Evolutionary conservation across 257 asterid genomes (phyloP).

Genomic region (Linaria vulgaris): DNA sequence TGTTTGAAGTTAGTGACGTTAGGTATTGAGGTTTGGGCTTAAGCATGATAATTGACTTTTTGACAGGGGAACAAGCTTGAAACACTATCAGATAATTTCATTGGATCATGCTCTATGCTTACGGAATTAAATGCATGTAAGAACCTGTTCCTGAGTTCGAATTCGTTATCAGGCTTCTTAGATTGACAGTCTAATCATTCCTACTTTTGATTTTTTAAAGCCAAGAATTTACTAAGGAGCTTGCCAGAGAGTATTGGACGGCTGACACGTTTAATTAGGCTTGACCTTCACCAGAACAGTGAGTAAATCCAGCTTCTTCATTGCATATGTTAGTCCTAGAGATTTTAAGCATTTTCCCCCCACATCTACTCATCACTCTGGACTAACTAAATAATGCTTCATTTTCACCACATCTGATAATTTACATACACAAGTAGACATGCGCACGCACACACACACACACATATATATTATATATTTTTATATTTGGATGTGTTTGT

Average conservation of each 20-base stretch:
- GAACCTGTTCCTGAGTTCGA: constrained; percentile 21
- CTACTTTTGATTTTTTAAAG: constrained; percentile 40
- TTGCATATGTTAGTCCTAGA: no score
- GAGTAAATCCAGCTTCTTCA: constrained; percentile 40
- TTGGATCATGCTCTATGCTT: constrained; percentile 79
- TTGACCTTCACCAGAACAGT: constrained; percentile 92
- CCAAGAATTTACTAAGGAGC: constrained; percentile 62
- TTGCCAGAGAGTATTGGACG: constrained; percentile 83
- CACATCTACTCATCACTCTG: constrained; percentile 3
- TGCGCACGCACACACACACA: background rate
- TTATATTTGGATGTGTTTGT: no score
- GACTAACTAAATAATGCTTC: constrained; percentile 6
- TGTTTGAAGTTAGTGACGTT: background rate
- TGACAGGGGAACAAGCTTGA: constrained; percentile 86
- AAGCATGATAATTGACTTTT: constrained; percentile 26
- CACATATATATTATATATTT: background rate
- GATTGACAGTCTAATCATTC: constrained; percentile 29
- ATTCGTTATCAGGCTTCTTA: constrained; percentile 21
- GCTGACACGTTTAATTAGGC: constrained; percentile 79
- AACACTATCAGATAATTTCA: constrained; percentile 50
- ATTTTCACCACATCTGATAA: no score
- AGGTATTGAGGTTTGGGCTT: no score
- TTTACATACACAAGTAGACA: no score
- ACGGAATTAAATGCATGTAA: constrained; percentile 93
- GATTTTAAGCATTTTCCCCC: no score